phyloP scores from a whole-genome alignment of 163 green algal genomes.

The Prototheca cutis region DNA sequence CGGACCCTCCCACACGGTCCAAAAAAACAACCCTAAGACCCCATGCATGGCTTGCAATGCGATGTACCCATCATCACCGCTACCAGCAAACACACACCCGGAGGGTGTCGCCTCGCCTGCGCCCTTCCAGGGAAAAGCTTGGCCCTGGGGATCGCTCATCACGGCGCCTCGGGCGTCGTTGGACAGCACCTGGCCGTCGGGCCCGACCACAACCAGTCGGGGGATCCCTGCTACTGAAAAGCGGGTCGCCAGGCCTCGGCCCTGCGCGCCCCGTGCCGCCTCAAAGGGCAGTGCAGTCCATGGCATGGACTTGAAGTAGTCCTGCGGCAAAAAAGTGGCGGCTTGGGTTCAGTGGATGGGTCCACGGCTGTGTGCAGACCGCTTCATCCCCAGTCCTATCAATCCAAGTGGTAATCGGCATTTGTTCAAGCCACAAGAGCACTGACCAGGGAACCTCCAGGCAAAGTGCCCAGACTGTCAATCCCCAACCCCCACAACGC shows the following conservation, averaged over 20 bases:
- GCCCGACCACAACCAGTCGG: constrained; percentile 29
- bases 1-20: not conserved
- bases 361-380: not conserved
- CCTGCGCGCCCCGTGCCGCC: not conserved
- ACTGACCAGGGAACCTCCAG: no score
- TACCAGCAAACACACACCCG: no score
- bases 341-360: not conserved
- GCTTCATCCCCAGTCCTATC: no score
- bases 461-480: not conserved
- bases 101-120: no score
- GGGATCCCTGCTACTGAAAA: constrained; percentile 40
- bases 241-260: not conserved
- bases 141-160: constrained; percentile 22
- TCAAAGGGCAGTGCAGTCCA: constrained; percentile 44
- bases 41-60: no score
- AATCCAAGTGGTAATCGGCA: no score
- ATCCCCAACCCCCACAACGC: not conserved
- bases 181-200: constrained; percentile 32
- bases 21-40: not conserved
- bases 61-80: no score
- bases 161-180: constrained; percentile 27
- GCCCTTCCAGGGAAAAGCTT: constrained; percentile 43
- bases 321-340: no score
- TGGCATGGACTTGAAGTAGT: constrained; percentile 50
- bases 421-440: no score